A percentile compares a stretch with the other conserved stretches of the same genome.
Evolutionary conservation across 2,329 filamentous ascomycete genomes (phyloP).

Genomic region (Penicillium sp.): DNA sequence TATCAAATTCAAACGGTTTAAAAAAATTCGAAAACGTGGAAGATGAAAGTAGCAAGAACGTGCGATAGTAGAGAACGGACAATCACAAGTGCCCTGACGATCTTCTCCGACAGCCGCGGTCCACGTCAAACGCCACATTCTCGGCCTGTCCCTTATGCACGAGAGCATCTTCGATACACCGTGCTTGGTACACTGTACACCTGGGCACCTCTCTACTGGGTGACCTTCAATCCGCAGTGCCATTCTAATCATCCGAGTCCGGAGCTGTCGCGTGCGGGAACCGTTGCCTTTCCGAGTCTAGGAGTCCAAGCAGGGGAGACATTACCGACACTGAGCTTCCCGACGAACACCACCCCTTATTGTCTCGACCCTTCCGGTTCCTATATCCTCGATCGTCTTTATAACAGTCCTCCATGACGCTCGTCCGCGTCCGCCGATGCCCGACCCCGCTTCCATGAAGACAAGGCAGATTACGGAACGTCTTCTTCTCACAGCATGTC

Average conservation of each 20-base stretch:
- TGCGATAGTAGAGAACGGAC: background rate
- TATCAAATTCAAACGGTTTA: background rate
- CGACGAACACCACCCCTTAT: background rate
- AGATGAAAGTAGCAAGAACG: no score
- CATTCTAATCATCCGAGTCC: background rate
- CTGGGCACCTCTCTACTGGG: background rate
- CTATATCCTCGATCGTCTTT: background rate
- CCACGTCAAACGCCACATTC: slow-evolving; percentile 21
- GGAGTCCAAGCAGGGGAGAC: background rate
- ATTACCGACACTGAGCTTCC: background rate
- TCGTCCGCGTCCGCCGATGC: slow-evolving; percentile 25
- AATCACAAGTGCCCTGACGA: slow-evolving; percentile 32
- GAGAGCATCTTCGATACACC: slow-evolving; percentile 1
- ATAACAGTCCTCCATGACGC: slow-evolving; percentile 27
- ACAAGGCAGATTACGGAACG: slow-evolving; percentile 25
- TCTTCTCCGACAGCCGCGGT: slow-evolving; percentile 35
- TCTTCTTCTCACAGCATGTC: slow-evolving; percentile 36
- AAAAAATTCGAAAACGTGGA: background rate
- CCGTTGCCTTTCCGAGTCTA: slow-evolving; percentile 9
- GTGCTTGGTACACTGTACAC: background rate
- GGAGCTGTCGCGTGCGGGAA: slow-evolving; percentile 6
- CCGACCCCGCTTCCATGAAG: slow-evolving; percentile 36
- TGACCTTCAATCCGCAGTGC: background rate
- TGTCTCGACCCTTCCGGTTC: background rate
- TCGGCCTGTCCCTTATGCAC: slow-evolving; percentile 11